Base-by-base conservation (phyloP, 805 yeast genomes). In the Suhomyces sp. region DNA sequence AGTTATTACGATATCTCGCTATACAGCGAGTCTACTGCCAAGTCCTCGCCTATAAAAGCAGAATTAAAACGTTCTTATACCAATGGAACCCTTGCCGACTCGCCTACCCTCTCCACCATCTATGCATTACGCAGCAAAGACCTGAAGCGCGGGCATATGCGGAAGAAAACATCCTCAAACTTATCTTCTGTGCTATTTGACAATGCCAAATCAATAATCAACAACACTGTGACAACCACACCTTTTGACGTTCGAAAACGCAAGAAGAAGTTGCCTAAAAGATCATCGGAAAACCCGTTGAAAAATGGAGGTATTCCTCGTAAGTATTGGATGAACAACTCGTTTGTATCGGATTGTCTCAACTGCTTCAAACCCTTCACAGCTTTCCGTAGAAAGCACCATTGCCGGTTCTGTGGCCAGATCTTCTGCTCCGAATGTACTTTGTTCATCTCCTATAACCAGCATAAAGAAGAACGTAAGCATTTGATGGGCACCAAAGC, bases 261-360 rank as follows among this genome's bases (percentile, higher is more conserved):
- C 53, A 66, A 60, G 57, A 67, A 60, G 53, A 69, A 60, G 55
- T 66, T 63, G 49, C 70, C 69, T 2, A 66, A 64, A 44, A 59
- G 63, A 31, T 56, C 67, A 6, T 70, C 74, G 1, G 72, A 74
- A 46, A 76, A 76, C 49, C 80, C 80, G 1, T 66, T 76, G 52
- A 76, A 76, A 54, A 68, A 64, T 42, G 80, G 80, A 40, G 84
- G 87, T 1, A 76, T 86, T 4, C 84, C 87, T 2, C 81, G 82
- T 54, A 93, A 90, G 64, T 93, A 90, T 66, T 93, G 99, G 99
- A 86, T 93, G 90, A 90, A 92, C 62, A 97, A 93, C 71, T 88
- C 93, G 42, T 88, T 90, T 54, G 96, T 96, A 0, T 81, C 86
- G 7, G 94, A 90, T 56, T 93, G 99, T 63, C 83, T 90, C 53